These are phyloP conservation scores for Xylariales sp. DNA, from an alignment of 2,329 filamentous ascomycete species.

Conservation along the genomic window DNA sequence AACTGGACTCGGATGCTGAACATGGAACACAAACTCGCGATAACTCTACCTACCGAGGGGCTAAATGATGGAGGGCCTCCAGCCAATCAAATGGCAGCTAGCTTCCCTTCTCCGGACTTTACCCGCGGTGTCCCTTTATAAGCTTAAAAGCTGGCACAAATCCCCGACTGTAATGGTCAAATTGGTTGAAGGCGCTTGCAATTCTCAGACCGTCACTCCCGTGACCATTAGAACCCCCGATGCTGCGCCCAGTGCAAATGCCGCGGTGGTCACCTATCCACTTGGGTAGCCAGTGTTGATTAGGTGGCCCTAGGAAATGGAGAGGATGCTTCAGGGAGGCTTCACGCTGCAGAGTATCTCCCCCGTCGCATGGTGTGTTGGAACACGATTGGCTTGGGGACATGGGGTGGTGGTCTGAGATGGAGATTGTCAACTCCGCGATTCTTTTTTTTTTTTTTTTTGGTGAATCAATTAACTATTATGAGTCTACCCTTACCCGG, in stretches of 20 bases:
- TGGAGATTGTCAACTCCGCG: slow-evolving; percentile 64
- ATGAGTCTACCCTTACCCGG: background rate
- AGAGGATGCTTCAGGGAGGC: slow-evolving; percentile 76
- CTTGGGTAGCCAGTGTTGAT: slow-evolving; percentile 74
- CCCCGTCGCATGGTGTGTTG: slow-evolving; percentile 77
- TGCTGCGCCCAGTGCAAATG: slow-evolving; percentile 75
- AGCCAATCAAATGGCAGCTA: slow-evolving; percentile 11
- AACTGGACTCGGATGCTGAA: background rate
- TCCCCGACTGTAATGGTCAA: slow-evolving; percentile 71
- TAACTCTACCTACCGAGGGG: background rate
- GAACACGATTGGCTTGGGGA: slow-evolving; percentile 73
- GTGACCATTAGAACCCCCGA: slow-evolving; percentile 66
- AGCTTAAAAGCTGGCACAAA: slow-evolving; percentile 24
- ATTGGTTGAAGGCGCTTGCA: slow-evolving; percentile 67
- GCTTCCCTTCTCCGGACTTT: background rate
- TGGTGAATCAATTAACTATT: background rate
- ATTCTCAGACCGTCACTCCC: slow-evolving; percentile 62
- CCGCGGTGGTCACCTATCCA: slow-evolving; percentile 74
- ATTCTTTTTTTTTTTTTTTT: slow-evolving; percentile 54
- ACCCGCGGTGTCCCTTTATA: slow-evolving; percentile 17
- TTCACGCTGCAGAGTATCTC: slow-evolving; percentile 79
- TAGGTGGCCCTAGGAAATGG: slow-evolving; percentile 74
- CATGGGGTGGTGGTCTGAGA: slow-evolving; percentile 67
- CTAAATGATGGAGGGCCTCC: background rate
- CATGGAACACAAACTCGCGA: background rate